phyloP scores from a whole-genome alignment of 176 grass and related monocot genomes.

The Dactylis glomerata region DNA sequence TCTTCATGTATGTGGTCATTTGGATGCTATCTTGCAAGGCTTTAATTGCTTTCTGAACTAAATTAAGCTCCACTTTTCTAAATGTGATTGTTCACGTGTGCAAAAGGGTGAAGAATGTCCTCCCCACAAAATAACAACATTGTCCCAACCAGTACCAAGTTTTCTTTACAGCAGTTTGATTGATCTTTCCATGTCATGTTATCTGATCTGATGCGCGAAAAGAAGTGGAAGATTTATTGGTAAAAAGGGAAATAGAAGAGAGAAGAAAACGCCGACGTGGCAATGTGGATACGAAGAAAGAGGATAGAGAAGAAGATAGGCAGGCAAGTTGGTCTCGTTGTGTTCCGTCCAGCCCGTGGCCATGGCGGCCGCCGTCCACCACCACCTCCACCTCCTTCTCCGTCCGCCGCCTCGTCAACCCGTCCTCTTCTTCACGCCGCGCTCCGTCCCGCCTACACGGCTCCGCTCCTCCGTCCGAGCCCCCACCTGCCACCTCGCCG shows the following conservation, averaged over 20 bases:
- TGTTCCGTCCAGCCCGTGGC: not conserved
- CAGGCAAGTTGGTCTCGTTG: not conserved
- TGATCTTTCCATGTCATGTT: not conserved
- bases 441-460: not conserved
- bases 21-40: not conserved
- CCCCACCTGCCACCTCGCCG: conserved; percentile 4
- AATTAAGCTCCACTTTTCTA: not conserved
- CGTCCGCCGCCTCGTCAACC: not conserved
- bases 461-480: not conserved
- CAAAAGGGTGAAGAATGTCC: not conserved
- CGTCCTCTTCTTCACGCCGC: not conserved
- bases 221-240: not conserved
- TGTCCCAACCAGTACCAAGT: too few relatives aligned
- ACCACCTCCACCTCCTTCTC: conserved; percentile 7
- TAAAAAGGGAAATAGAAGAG: not conserved
- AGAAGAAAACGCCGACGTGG: not conserved
- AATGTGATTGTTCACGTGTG: not conserved
- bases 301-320: not conserved
- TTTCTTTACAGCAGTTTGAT: too few relatives aligned
- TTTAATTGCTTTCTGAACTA: not conserved
- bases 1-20: not conserved
- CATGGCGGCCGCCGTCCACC: not conserved
- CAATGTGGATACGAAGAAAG: not conserved
- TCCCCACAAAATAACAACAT: not conserved
- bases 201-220: not conserved